Conservation (phyloP, 2,329 filamentous ascomycete genomes). For the Mycosphaerelloides madeirae region DNA sequence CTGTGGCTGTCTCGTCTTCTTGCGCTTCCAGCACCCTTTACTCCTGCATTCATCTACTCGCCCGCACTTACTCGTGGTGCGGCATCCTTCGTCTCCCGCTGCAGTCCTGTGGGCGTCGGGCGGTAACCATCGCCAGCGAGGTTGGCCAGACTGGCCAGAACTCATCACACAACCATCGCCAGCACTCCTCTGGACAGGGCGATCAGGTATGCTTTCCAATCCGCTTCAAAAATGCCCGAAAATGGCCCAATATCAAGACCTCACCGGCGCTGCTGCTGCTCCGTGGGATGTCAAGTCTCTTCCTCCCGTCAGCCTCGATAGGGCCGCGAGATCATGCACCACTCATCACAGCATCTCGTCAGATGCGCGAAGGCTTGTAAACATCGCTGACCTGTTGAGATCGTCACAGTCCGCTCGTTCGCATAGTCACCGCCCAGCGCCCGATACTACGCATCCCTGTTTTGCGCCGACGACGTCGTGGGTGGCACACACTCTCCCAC, state of each 20-base stretch:
- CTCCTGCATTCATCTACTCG: conserved; percentile 8
- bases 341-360: no score
- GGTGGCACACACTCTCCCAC: conserved; percentile 9
- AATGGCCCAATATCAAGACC: conserved; percentile 20
- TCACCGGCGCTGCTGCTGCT: conserved; percentile 3
- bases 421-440: no score
- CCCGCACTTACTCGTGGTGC: conserved; percentile 1
- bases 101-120: neutral
- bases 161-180: conserved; percentile 26
- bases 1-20: conserved; percentile 15
- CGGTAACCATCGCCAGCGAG: conserved; percentile 24
- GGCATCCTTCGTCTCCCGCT: conserved; percentile 1
- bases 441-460: neutral
- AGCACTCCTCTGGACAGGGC: conserved; percentile 17
- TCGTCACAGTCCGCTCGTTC: neutral
- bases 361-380: no score
- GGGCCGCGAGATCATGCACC: no score
- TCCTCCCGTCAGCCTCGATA: no score
- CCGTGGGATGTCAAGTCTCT: no score
- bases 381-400: no score
- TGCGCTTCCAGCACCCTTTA: conserved; percentile 8
- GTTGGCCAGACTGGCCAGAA: conserved; percentile 18
- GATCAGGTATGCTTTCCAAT: conserved; percentile 25
- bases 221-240: conserved; percentile 5
- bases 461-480: conserved; percentile 31